Conservation (phyloP, 345 rosid genomes). For the Clausena lansium region DNA sequence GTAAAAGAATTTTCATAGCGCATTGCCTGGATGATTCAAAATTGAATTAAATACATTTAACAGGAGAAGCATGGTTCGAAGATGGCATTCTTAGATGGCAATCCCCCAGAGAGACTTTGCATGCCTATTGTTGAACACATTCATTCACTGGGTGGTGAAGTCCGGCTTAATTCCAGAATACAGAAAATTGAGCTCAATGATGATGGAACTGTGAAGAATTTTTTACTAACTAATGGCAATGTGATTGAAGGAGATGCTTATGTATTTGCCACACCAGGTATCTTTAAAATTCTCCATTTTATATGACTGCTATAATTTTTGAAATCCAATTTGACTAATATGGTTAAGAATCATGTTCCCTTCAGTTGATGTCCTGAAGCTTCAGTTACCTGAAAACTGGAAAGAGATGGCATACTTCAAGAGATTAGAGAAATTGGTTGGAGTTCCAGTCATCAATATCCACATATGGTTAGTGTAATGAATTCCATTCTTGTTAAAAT, state of each 20-base stretch:
- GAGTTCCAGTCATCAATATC: slow-evolving; percentile 94
- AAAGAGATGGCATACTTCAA: slow-evolving; percentile 78
- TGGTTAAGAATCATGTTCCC: slow-evolving; percentile 16
- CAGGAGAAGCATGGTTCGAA: slow-evolving; percentile 98
- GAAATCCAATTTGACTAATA: slow-evolving; percentile 15
- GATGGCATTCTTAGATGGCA: slow-evolving; percentile 98
- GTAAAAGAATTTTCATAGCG: neutral
- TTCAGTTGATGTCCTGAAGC: slow-evolving; percentile 88
- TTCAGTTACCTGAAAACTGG: slow-evolving; percentile 80
- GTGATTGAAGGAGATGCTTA: slow-evolving; percentile 77
- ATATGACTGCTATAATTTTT: neutral
- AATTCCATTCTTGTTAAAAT: slow-evolving; percentile 1
- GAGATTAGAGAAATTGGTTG: slow-evolving; percentile 87
- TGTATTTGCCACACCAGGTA: slow-evolving; percentile 92
- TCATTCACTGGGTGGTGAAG: slow-evolving; percentile 80
- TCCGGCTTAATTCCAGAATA: slow-evolving; percentile 69
- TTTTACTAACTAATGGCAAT: slow-evolving; percentile 62
- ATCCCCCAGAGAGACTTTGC: slow-evolving; percentile 95
- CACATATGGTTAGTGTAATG: slow-evolving; percentile 91
- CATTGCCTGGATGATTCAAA: slow-evolving; percentile 12
- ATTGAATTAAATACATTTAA: slow-evolving; percentile 12
- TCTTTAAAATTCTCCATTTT: slow-evolving; percentile 8
- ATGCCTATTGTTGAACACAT: slow-evolving; percentile 80
- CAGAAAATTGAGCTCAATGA: slow-evolving; percentile 73
- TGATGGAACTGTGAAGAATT: slow-evolving; percentile 78